Base-by-base conservation (phyloP, 1,284 basidiomycete genomes). In the Ganoderma resinaceum region DNA sequence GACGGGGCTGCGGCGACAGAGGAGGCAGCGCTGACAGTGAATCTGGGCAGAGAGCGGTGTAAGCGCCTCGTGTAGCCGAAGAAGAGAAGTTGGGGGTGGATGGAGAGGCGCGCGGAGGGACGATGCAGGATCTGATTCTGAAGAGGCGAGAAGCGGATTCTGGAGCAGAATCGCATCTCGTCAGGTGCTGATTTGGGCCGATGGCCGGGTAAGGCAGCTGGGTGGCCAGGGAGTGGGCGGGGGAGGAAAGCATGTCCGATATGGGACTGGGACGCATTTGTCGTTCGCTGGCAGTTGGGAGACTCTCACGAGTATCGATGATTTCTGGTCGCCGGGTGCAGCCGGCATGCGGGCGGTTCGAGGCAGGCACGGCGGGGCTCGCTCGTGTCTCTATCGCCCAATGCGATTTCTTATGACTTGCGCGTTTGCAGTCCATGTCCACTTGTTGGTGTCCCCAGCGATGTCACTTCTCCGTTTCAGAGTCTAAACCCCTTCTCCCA, bases 401-500 rank as follows among this genome's bases (percentile, higher is more conserved):
- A 60, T 40, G 37, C 58, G 58, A 71, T 67, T 42, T 63, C 60
- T 64, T 74, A 72, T 74, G 69, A 72, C 74, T 70, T 75, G 67
- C 68, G 77, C 70, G 67, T 75, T 67, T 73, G 73, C 72, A 58
- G 65, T 59, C 64, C 64, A 68, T 75, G 74, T 70, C 74, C 70
- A 70, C 66, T 70, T 68, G 69, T 72, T 72, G 75, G 70, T 76
- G 67, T 73, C 66, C 73, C 64, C 76, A 75, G 72, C 69, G 72
- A 76, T 78, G 76, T 69, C 73, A 74, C 70, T 69, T 70, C 69
- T 72, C 74, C 75, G 70, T 72, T 72, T 72, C 68, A 72, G 75
- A 76, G 74, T 73, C 74, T 72, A 75, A 75, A 74, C 67, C 71
- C 66, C 71, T 63, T 66, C 71, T 65, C 70, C 61, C 71, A 70